These are phyloP conservation scores for Trichocomaceae sp. DNA, from an alignment of 2,329 filamentous ascomycete genomes.

Conservation along the genomic window DNA sequence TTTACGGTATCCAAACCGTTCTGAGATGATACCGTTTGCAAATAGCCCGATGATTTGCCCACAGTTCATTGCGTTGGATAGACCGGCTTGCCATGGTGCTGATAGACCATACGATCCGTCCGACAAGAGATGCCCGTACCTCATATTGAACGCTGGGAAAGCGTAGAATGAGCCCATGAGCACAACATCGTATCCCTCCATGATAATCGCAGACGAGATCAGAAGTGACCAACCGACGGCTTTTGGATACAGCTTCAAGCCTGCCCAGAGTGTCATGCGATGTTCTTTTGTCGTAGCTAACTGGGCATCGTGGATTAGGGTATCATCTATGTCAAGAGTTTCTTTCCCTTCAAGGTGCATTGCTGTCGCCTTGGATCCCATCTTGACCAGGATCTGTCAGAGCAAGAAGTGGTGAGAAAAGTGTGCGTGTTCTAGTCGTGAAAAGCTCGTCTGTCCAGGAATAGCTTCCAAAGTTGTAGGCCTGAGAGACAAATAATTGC, in stretches of 20 bases:
- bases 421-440: no score
- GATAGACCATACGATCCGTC: slow-evolving; percentile 29
- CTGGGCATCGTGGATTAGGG: slow-evolving; percentile 28
- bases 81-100: slow-evolving; percentile 1
- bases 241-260: slow-evolving; percentile 75
- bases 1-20: neutral
- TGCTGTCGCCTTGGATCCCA: no score
- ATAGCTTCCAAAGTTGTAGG: no score
- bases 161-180: slow-evolving; percentile 72
- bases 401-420: no score
- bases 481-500: no score
- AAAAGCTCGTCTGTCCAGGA: no score
- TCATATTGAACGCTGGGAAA: slow-evolving; percentile 34
- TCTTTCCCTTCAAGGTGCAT: no score
- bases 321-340: no score
- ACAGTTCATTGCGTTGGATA: neutral
- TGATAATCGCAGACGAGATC: slow-evolving; percentile 79
- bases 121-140: slow-evolving; percentile 28
- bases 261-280: slow-evolving; percentile 66
- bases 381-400: no score
- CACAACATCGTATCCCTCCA: slow-evolving; percentile 83
- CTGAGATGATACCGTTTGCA: neutral
- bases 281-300: slow-evolving; percentile 45
- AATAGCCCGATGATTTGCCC: slow-evolving; percentile 1
- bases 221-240: slow-evolving; percentile 75